phyloP scores from a whole-genome alignment of 2,329 filamentous ascomycete species.

The Hypomyces rosellus region DNA sequence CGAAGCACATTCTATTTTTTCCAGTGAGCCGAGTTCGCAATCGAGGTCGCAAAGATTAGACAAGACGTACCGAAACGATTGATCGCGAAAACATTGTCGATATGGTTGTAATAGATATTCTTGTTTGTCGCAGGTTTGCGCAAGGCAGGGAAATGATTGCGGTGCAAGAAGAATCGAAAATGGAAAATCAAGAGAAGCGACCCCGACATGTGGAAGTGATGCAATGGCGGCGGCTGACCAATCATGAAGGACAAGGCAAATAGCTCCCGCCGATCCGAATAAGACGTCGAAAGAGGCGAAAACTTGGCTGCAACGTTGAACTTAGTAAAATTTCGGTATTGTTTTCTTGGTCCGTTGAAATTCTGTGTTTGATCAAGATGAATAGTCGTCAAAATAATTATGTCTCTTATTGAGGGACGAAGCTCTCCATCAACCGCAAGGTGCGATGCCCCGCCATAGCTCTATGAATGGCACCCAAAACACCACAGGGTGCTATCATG shows the following conservation, averaged over 20 bases:
- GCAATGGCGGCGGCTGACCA: slow-evolving; percentile 12
- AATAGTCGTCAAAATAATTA: too few species aligned
- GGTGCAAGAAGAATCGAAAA: background rate
- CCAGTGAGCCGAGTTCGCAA: too few species aligned
- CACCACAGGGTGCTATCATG: too few species aligned
- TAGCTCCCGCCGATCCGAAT: background rate
- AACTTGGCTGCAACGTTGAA: too few species aligned
- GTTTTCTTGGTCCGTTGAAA: too few species aligned
- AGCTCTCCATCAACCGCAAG: too few species aligned
- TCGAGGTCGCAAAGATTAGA: slow-evolving; percentile 3
- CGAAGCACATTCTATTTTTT: slow-evolving; percentile 27
- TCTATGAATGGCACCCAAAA: too few species aligned
- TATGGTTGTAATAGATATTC: background rate
- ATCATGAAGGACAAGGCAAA: slow-evolving; percentile 5
- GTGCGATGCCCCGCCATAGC: too few species aligned
- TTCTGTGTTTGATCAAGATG: too few species aligned
- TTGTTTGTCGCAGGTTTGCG: background rate
- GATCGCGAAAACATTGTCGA: slow-evolving; percentile 20
- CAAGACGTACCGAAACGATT: slow-evolving; percentile 18
- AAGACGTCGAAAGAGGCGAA: too few species aligned
- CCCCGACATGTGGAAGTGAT: slow-evolving; percentile 2
- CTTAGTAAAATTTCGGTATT: too few species aligned
- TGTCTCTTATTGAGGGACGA: too few species aligned
- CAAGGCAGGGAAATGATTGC: background rate
- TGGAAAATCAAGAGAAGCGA: background rate